Evolutionary conservation across 2,329 filamentous ascomycete genomes (phyloP).

Genomic region (Remersonia thermophila): DNA sequence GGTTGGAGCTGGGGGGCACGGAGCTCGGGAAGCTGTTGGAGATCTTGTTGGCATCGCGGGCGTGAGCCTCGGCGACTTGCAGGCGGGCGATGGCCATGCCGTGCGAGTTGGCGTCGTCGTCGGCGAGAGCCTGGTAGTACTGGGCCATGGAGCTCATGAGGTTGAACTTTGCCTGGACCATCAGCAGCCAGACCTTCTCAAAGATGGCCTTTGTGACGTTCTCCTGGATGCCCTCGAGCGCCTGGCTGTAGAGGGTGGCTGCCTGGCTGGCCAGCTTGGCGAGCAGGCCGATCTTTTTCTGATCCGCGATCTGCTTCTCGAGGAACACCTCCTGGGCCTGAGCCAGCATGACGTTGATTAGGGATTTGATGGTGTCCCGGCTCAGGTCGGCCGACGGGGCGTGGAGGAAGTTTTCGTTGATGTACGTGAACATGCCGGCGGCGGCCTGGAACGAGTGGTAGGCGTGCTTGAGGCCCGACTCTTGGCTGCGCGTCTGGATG

Average conservation of each 20-base stretch:
- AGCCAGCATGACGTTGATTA: constrained; percentile 86
- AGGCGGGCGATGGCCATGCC: constrained; percentile 75
- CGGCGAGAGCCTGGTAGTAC: constrained; percentile 84
- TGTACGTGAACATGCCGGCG: constrained; percentile 99
- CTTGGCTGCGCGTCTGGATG: constrained; percentile 81
- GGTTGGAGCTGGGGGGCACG: constrained; percentile 68
- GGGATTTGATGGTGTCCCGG: constrained; percentile 84
- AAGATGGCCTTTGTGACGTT: constrained; percentile 86
- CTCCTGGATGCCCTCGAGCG: constrained; percentile 80
- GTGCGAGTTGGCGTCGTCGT: constrained; percentile 79
- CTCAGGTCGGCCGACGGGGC: constrained; percentile 94
- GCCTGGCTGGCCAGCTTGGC: constrained; percentile 91
- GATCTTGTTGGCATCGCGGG: constrained; percentile 63
- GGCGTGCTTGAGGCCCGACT: constrained; percentile 84
- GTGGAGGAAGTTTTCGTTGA: constrained; percentile 98
- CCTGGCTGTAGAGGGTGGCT: constrained; percentile 75
- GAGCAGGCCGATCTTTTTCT: constrained; percentile 82
- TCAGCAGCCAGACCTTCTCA: constrained; percentile 81
- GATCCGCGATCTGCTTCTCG: constrained; percentile 86
- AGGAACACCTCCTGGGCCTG: constrained; percentile 96
- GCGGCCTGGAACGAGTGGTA: constrained; percentile 98
- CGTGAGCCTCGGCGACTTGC: constrained; percentile 65
- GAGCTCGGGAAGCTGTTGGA: constrained; percentile 72
- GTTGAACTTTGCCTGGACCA: constrained; percentile 73
- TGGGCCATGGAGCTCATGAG: constrained; percentile 79